Evolutionary conservation across 169 alveolate genomes (phyloP).

Genomic region (Besnoitia besnoiti): DNA sequence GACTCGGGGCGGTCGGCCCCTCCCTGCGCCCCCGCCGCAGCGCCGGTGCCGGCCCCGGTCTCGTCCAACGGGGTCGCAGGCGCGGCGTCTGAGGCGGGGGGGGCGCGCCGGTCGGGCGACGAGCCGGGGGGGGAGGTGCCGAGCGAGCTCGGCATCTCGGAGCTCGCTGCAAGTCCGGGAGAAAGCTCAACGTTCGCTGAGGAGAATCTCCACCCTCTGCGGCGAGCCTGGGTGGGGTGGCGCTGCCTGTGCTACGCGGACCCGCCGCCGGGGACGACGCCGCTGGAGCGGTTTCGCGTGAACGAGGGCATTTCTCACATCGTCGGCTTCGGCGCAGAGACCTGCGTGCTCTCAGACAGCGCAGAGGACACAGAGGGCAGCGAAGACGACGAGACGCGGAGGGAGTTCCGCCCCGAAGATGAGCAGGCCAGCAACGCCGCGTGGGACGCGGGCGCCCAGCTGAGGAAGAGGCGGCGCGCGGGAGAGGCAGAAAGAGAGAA

Average conservation of each 20-base stretch:
- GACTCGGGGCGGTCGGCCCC: neutral
- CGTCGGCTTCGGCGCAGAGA: neutral
- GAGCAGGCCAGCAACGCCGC: neutral
- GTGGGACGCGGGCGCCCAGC: neutral
- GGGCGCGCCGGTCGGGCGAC: neutral
- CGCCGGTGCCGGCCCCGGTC: neutral
- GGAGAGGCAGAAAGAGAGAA: neutral
- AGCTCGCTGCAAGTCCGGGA: neutral
- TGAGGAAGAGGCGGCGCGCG: neutral
- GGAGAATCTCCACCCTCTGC: neutral
- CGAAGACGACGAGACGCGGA: neutral
- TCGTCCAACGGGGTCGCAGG: neutral
- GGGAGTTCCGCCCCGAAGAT: neutral
- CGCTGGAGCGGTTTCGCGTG: neutral
- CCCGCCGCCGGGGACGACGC: constrained; percentile 40
- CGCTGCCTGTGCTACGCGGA: neutral
- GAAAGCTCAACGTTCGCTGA: neutral
- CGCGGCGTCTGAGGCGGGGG: neutral
- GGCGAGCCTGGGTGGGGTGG: constrained; percentile 34
- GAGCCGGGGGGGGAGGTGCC: neutral
- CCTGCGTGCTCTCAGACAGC: neutral
- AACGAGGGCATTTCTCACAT: constrained; percentile 8
- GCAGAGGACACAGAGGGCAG: neutral
- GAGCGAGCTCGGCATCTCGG: neutral
- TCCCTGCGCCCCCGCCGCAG: neutral